Percentiles rank a stretch among this genome's conserved stretches.
phyloP scores from a whole-genome alignment of 2,329 filamentous ascomycete species.

The Nigrospora oryzae region DNA sequence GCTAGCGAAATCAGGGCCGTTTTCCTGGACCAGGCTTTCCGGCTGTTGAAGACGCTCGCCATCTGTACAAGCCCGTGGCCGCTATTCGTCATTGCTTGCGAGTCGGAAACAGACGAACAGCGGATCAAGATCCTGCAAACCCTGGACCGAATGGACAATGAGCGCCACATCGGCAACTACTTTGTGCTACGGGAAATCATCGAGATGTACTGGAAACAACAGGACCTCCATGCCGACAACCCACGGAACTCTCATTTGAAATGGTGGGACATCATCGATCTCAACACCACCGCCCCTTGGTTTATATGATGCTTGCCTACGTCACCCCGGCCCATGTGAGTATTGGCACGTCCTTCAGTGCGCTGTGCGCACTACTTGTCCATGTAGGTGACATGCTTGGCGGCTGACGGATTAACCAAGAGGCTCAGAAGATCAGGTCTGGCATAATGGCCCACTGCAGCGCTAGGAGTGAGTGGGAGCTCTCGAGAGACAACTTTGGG shows the following conservation, averaged over 20 bases:
- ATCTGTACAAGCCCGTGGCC: slow-evolving; percentile 41
- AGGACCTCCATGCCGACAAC: slow-evolving; percentile 27
- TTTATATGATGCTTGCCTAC: slow-evolving; percentile 17
- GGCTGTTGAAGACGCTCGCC: slow-evolving; percentile 24
- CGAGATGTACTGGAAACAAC: slow-evolving; percentile 35
- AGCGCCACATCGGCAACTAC: slow-evolving; percentile 35
- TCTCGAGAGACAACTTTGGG: not conserved
- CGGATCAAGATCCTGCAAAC: slow-evolving; percentile 28
- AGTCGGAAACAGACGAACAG: slow-evolving; percentile 30
- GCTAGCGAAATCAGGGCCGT: slow-evolving; percentile 16
- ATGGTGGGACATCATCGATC: slow-evolving; percentile 29
- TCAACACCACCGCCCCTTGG: slow-evolving; percentile 23
- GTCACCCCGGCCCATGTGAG: no score
- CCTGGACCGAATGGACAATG: slow-evolving; percentile 31
- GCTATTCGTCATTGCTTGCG: slow-evolving; percentile 37
- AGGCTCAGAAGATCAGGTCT: slow-evolving; percentile 27
- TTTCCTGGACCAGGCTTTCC: slow-evolving; percentile 25
- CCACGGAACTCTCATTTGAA: slow-evolving; percentile 19
- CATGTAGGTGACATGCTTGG: slow-evolving; percentile 12
- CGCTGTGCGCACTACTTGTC: not conserved
- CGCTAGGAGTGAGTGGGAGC: slow-evolving; percentile 14
- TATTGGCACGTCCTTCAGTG: no score
- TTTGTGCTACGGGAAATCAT: slow-evolving; percentile 32
- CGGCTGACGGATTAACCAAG: slow-evolving; percentile 24
- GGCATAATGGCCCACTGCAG: slow-evolving; percentile 5